Evolutionary conservation across 1,139 yeast species (phyloP).

Genomic region (Scheffersomyces titani): DNA sequence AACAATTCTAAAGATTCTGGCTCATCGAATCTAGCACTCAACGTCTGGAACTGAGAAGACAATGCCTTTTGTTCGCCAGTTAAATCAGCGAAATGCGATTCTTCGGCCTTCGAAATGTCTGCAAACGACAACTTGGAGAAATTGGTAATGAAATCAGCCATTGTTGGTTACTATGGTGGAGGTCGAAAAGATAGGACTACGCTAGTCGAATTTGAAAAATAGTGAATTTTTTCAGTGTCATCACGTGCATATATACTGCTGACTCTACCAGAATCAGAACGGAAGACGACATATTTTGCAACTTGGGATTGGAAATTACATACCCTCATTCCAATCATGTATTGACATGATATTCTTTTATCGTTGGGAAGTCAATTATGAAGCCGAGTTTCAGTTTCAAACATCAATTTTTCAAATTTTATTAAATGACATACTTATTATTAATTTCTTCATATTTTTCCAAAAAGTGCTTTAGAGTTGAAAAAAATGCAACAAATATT

Average conservation of each 20-base stretch:
- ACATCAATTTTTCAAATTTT: no score
- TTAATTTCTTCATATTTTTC: not conserved
- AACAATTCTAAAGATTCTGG: slow-evolving; percentile 60
- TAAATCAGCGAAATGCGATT: slow-evolving; percentile 36
- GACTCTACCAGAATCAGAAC: not conserved
- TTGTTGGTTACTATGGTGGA: slow-evolving; percentile 11
- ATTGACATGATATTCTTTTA: no score
- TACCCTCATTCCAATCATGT: no score
- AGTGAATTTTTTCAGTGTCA: not conserved
- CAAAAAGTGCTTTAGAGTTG: not conserved
- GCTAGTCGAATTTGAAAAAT: not conserved
- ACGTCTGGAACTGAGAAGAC: slow-evolving; percentile 77
- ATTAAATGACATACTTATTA: no score
- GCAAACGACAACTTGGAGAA: slow-evolving; percentile 43
- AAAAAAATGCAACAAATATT: not conserved
- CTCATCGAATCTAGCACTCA: slow-evolving; percentile 57
- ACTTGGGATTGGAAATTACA: not conserved
- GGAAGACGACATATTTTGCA: not conserved
- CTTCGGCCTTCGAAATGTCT: slow-evolving; percentile 28
- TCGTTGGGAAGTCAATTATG: not conserved
- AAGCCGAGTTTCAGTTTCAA: not conserved
- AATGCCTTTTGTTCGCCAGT: slow-evolving; percentile 64
- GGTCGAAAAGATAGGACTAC: not conserved
- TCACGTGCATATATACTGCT: not conserved
- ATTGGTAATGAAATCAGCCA: slow-evolving; percentile 45